These are phyloP conservation scores for Poa annua DNA, from an alignment of 176 grass and related monocot species.

Conservation along the genomic window DNA sequence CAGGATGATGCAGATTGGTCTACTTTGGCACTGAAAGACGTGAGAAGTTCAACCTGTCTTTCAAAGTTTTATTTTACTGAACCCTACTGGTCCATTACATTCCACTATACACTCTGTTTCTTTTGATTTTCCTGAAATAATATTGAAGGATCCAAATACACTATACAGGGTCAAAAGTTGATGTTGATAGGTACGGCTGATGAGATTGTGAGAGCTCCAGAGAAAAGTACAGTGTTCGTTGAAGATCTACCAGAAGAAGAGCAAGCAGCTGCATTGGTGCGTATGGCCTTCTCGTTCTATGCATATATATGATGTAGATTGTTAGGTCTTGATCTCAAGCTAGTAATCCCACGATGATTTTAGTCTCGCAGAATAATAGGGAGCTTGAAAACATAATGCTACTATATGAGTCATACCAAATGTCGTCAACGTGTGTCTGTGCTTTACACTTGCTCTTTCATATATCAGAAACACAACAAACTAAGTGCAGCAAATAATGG, in stretches of 20 bases:
- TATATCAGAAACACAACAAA: neutral
- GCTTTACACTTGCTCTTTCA: slow-evolving; percentile 4
- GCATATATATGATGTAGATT: neutral
- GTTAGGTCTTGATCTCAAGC: slow-evolving; percentile 27
- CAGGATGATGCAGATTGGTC: slow-evolving; percentile 98
- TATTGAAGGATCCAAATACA: slow-evolving; percentile 31
- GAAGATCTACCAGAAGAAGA: slow-evolving; percentile 99
- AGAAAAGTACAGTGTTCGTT: slow-evolving; percentile 90
- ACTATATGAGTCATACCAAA: neutral
- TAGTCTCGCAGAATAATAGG: neutral
- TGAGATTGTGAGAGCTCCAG: slow-evolving; percentile 98
- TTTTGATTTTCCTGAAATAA: slow-evolving; percentile 24
- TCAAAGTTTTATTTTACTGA: slow-evolving; percentile 33
- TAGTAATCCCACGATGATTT: neutral
- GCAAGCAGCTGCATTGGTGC: slow-evolving; percentile 78
- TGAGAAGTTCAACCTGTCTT: slow-evolving; percentile 57
- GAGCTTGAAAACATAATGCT: slow-evolving; percentile 25
- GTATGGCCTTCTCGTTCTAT: neutral
- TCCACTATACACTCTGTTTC: slow-evolving; percentile 5
- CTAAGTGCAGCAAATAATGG: neutral
- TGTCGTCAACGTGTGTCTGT: neutral
- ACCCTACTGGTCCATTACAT: neutral
- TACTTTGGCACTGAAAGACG: slow-evolving; percentile 93
- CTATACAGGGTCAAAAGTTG: slow-evolving; percentile 94
- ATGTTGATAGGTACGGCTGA: slow-evolving; percentile 99